phyloP scores from a whole-genome alignment of 2,329 filamentous ascomycete genomes.

The Chaetomiaceae sp. region DNA sequence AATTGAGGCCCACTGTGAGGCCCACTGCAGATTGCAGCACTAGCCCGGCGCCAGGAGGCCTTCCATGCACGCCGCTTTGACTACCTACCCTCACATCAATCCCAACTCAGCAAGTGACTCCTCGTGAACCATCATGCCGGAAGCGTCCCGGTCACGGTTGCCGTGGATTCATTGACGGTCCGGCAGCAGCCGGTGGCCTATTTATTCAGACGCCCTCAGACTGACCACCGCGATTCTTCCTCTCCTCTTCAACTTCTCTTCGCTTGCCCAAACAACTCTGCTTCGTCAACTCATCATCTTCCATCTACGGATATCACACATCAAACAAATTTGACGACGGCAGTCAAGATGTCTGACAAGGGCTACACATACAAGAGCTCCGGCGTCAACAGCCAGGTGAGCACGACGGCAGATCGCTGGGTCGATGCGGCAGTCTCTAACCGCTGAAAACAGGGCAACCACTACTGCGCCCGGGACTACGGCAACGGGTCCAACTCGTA shows the following conservation, averaged over 20 bases:
- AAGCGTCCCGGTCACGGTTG: background rate
- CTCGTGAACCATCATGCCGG: too few relatives aligned
- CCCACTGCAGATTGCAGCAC: too few relatives aligned
- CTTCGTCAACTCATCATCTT: too few relatives aligned
- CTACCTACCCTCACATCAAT: too few relatives aligned
- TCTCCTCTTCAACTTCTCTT: background rate
- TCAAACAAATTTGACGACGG: background rate
- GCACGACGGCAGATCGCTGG: background rate
- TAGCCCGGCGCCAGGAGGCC: too few relatives aligned
- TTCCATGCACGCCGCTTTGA: too few relatives aligned
- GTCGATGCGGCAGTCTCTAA: background rate
- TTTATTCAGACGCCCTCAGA: background rate
- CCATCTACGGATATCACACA: background rate
- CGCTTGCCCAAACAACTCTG: background rate
- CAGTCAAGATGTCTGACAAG: constrained; percentile 23
- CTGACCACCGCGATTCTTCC: background rate
- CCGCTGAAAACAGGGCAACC: constrained; percentile 21
- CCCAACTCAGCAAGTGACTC: too few relatives aligned
- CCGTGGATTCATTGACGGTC: too few relatives aligned
- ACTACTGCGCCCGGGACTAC: constrained; percentile 26
- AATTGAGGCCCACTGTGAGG: too few relatives aligned
- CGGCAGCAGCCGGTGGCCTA: background rate
- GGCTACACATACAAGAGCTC: constrained; percentile 23
- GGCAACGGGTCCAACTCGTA: constrained; percentile 47
- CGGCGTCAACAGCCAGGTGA: constrained; percentile 25